Evolutionary conservation across 208 protist species (phyloP).

Genomic region (Plasmodiophora brassicae): DNA sequence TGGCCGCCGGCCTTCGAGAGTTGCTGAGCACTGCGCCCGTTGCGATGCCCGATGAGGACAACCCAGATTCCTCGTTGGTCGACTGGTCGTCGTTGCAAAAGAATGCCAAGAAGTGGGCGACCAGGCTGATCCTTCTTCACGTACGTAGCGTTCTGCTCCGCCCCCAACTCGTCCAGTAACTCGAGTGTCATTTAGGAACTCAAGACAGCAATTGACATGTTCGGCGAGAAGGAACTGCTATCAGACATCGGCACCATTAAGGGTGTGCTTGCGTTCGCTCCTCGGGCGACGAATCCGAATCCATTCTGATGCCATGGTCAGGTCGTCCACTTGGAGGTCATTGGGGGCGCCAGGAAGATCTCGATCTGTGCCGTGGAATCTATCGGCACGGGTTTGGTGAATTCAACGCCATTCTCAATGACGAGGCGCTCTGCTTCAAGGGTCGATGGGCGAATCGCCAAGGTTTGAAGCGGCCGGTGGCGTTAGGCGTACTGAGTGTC

Average conservation of each 20-base stretch:
- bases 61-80: not conserved
- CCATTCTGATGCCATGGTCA: not conserved
- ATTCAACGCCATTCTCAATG: constrained; percentile 24
- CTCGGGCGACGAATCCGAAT: too few species aligned
- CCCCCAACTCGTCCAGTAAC: not conserved
- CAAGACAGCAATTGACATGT: not conserved
- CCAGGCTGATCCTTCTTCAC: constrained; percentile 2
- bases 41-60: not conserved
- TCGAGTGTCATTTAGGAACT: not conserved
- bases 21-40: not conserved
- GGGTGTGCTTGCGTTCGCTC: not conserved
- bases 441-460: not conserved
- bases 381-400: not conserved
- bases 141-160: not conserved
- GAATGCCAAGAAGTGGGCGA: constrained; percentile 16
- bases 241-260: not conserved
- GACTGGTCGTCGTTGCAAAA: constrained; percentile 5
- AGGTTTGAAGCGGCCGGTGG: too few species aligned
- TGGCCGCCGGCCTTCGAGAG: not conserved
- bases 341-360: constrained; percentile 2
- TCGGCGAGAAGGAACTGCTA: not conserved
- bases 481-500: not conserved
- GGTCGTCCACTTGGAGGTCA: not conserved
- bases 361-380: not conserved
- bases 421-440: constrained; percentile 20